Evolutionary conservation across 2,329 filamentous ascomycete species (phyloP), one percentile per base, ranked within the genome.

Genomic region (Paraphaeosphaeria minitans): DNA sequence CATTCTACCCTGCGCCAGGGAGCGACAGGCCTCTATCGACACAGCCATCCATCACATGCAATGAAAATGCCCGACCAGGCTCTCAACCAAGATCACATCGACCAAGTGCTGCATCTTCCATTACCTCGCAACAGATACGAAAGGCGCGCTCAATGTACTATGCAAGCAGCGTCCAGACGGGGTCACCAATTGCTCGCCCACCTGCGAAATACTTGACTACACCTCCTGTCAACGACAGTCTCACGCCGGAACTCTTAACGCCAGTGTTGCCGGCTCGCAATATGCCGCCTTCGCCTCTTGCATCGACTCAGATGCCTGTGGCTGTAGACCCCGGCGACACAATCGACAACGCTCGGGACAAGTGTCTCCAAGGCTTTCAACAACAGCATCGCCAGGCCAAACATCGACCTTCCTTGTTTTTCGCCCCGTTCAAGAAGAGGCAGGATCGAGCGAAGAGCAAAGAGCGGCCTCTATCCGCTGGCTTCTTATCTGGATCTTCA

Each of bases 351-450:
- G 78, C 75, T 24, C 70, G 79, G 48, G 79, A 81, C 59, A 75
- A 69, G 24, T 75, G 73, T 56, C 59, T 82, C 2, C 77, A 79
- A 54, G 71, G 72, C 24, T 78, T 80, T 24, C 77, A 80, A 47
- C 72, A 80, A 43, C 72, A 78, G 47, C 72, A 78, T 45, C 73
- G 73, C 24, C 73, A 76, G 37, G 57, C 80, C 16, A 75, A 77
- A 50, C 74, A 79, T 49, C 76, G 77, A 21, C 78, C 77, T 16
- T 82, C 80, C 1, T 69, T 81, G 55, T 77, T 81, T 42, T 61
- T 81, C 7, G 75, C 73, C 5, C 75, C 79, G 0, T 80, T 82
- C 67, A 79, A 77, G 61, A 81, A 79, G 58, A 72, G 78, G 21
- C 75, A 73, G 21, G 70, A 73, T n/a, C 74, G 70, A 42, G 55